Base-by-base conservation (phyloP, 345 rosid species). In the Cardamine resedifolia region DNA sequence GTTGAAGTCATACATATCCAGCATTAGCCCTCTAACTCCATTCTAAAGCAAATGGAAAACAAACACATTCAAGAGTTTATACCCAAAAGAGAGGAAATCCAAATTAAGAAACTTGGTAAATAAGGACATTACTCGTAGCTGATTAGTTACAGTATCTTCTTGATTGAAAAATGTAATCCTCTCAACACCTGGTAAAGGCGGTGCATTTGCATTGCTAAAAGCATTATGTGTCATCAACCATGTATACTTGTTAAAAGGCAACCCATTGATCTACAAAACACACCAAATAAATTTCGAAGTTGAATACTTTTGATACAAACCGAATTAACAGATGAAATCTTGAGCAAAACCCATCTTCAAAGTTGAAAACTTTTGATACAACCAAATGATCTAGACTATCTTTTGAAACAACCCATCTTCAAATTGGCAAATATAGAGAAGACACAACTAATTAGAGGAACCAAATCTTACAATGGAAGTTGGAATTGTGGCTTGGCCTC, bases 191-290 rank as follows among this genome's bases (percentile, higher is more conserved):
- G 93, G 80, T 77, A 91, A 78, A 71, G 92, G 71, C 3, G 96
- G 96, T 50, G 91, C 82, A 83, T 95, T 93, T 48, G 88, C 96
- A 44, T 87, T 91, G 77, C 97, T 89, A 71, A 95, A 95, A 3
- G 99, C 80, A 82, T 95, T 95, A 58, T 95, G 99, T 3, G 97
- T 95, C 71, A 95, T 83, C 33, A 95, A 77, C 99, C 99, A 95
- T 30, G 97, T 79, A 76, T 95, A 95, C 83, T 87, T 95, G 85
- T 91, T 95, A 72, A 89, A 91, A 61, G 97, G 96, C 79, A 95
- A 81, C 31, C 88, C 97, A 53, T 84, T 86, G 77, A 86, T 75
- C 96, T 91, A 77, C 73, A 74, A 8, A 2, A 7, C 10, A 16
- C 9, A 36, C 15, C n/a, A 48, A 2, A 61, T n/a, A 38, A 6